These are phyloP conservation scores for Parachlorella kessleri DNA, from an alignment of 139 green algal genomes.

Conservation along the genomic window DNA sequence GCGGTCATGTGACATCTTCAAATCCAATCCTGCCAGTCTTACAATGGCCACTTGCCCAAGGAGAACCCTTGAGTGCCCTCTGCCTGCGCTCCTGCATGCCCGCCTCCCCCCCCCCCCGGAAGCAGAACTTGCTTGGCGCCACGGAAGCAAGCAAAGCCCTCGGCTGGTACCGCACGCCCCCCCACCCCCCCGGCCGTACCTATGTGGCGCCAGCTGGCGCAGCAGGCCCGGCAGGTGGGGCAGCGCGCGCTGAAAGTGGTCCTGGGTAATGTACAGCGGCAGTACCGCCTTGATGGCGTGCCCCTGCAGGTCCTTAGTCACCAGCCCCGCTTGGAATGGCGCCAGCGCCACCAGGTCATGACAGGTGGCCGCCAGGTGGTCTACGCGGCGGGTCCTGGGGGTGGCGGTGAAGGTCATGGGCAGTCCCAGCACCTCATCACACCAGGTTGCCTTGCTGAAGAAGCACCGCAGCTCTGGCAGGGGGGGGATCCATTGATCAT, in stretches of 20 bases:
- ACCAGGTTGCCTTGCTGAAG: constrained; percentile 11
- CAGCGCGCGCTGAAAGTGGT: constrained; percentile 34
- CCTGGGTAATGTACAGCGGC: constrained; percentile 31
- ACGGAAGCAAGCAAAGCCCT: too few relatives aligned
- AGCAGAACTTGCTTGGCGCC: too few relatives aligned
- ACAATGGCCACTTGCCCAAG: too few relatives aligned
- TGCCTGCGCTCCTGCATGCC: too few relatives aligned
- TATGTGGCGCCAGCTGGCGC: constrained; percentile 23
- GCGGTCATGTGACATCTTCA: too few relatives aligned
- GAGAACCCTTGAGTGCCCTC: too few relatives aligned
- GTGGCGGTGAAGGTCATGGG: constrained; percentile 29
- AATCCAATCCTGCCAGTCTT: too few relatives aligned
- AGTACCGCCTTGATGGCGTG: constrained; percentile 18
- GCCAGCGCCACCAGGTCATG: constrained; percentile 31
- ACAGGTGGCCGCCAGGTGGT: constrained; percentile 26
- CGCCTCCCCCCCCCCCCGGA: too few relatives aligned
- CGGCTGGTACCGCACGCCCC: too few relatives aligned
- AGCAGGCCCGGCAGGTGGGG: constrained; percentile 19
- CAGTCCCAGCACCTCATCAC: constrained; percentile 33
- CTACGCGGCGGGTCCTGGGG: constrained; percentile 22
- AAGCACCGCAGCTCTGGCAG: constrained; percentile 36
- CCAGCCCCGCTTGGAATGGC: constrained; percentile 21
- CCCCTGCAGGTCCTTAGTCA: constrained; percentile 3
- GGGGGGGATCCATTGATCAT: too few relatives aligned
- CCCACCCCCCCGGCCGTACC: too few relatives aligned